phyloP scores from a whole-genome alignment of 1,284 basidiomycete genomes.

The Wallemia mellicola region DNA sequence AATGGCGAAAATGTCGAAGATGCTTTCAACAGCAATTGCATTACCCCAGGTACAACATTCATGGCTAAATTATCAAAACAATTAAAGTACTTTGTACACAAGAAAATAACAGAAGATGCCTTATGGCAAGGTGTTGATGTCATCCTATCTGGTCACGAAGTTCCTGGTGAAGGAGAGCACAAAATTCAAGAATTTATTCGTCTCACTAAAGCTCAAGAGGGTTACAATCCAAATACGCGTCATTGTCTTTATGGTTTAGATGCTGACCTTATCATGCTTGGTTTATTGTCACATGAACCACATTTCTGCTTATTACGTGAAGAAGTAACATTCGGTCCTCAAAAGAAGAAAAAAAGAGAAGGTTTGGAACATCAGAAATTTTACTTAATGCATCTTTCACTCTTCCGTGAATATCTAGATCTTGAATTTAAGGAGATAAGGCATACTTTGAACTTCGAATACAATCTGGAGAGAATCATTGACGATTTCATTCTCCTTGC shows the following conservation, averaged over 20 bases:
- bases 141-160: conserved; percentile 90
- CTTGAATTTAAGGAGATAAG: conserved; percentile 58
- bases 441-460: conserved; percentile 29
- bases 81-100: conserved; percentile 82
- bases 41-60: conserved; percentile 87
- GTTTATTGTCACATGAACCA: conserved; percentile 83
- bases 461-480: conserved; percentile 71
- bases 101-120: conserved; percentile 82
- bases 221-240: conserved; percentile 72
- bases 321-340: conserved; percentile 87
- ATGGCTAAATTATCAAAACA: conserved; percentile 76
- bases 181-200: conserved; percentile 99
- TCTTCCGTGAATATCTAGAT: conserved; percentile 89
- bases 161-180: conserved; percentile 92
- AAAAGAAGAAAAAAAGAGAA: conserved; percentile 33
- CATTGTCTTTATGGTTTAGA: conserved; percentile 97
- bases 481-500: conserved; percentile 93
- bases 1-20: conserved; percentile 75
- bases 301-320: conserved; percentile 93
- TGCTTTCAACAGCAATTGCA: conserved; percentile 95
- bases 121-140: conserved; percentile 79
- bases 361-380: conserved; percentile 72
- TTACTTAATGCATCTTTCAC: conserved; percentile 72
- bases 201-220: conserved; percentile 67
- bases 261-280: conserved; percentile 95